Conservation (phyloP, 2,329 filamentous ascomycete species). For the Neocatenulostroma microsporum region DNA sequence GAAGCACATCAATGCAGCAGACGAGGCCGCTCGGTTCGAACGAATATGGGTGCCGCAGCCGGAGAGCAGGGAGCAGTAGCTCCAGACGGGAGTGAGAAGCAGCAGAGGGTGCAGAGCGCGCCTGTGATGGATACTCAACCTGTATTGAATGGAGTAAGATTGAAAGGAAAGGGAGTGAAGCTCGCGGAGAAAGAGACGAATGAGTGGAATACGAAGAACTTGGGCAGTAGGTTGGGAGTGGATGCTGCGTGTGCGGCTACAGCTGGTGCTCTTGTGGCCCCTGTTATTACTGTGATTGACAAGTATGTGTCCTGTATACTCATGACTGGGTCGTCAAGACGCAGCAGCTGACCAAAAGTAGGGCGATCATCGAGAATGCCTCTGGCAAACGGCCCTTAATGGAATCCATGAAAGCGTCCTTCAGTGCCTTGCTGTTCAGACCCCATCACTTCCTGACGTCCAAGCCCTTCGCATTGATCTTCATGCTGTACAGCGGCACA, state of each 20-base stretch:
- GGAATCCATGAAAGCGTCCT: slow-evolving; percentile 52
- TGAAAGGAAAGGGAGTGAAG: slow-evolving; percentile 3
- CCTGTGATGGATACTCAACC: slow-evolving; percentile 7
- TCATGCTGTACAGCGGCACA: slow-evolving; percentile 71
- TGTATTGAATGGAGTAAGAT: background rate
- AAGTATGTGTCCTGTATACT: slow-evolving; percentile 47
- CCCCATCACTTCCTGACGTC: slow-evolving; percentile 57
- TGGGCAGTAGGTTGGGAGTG: slow-evolving; percentile 57
- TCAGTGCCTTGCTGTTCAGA: slow-evolving; percentile 49
- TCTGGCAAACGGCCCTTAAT: slow-evolving; percentile 57
- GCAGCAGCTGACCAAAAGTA: slow-evolving; percentile 25
- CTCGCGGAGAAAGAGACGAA: slow-evolving; percentile 6
- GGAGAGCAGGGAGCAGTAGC: slow-evolving; percentile 11
- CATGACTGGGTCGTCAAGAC: background rate
- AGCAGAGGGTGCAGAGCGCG: background rate
- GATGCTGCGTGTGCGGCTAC: slow-evolving; percentile 62
- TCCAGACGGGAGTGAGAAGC: background rate
- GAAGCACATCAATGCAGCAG: slow-evolving; percentile 5
- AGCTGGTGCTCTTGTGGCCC: slow-evolving; percentile 70
- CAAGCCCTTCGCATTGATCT: slow-evolving; percentile 61
- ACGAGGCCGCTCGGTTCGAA: slow-evolving; percentile 16
- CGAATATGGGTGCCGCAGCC: slow-evolving; percentile 22
- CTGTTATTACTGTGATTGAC: slow-evolving; percentile 81
- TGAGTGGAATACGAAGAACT: slow-evolving; percentile 67
- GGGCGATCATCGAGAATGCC: slow-evolving; percentile 75